phyloP scores from a whole-genome alignment of 2,329 filamentous ascomycete species.

The Geosmithia putterillii region DNA sequence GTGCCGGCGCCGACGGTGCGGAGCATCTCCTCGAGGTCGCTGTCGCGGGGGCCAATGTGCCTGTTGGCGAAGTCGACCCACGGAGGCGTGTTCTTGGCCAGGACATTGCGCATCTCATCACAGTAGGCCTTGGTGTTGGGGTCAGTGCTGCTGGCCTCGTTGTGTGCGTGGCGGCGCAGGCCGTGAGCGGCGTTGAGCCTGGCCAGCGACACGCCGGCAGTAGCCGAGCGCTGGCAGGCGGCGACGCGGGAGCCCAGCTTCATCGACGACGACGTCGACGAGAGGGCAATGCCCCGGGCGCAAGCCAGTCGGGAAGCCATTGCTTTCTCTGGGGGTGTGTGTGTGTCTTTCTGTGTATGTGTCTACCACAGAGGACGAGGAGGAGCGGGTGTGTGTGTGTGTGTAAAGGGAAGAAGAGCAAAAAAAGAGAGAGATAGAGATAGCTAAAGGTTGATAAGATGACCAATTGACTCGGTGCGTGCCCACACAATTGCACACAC shows the following conservation, averaged over 20 bases:
- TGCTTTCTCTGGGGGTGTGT: neutral
- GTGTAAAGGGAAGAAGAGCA: neutral
- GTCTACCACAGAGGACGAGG: too few species aligned
- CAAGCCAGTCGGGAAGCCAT: neutral
- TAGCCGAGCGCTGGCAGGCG: neutral
- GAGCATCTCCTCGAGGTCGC: slow-evolving; percentile 66
- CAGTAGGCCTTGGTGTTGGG: neutral
- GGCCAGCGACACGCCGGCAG: too few species aligned
- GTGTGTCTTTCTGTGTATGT: neutral
- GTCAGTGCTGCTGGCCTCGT: neutral
- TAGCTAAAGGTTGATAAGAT: neutral
- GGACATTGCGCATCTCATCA: neutral
- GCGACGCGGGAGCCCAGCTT: neutral
- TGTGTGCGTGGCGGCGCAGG: neutral
- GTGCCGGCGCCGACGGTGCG: slow-evolving; percentile 63
- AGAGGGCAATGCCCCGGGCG: neutral
- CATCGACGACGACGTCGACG: neutral
- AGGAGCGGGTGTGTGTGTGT: neutral
- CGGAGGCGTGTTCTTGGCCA: slow-evolving; percentile 1
- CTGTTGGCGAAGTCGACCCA: slow-evolving; percentile 52
- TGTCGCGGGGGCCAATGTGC: slow-evolving; percentile 73
- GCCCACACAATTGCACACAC: neutral
- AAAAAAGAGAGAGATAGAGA: neutral
- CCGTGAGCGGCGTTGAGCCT: too few species aligned
- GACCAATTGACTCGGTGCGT: neutral